Conservation (phyloP, 495 filamentous ascomycete genomes). For the Penicillium dipodomyicola region DNA sequence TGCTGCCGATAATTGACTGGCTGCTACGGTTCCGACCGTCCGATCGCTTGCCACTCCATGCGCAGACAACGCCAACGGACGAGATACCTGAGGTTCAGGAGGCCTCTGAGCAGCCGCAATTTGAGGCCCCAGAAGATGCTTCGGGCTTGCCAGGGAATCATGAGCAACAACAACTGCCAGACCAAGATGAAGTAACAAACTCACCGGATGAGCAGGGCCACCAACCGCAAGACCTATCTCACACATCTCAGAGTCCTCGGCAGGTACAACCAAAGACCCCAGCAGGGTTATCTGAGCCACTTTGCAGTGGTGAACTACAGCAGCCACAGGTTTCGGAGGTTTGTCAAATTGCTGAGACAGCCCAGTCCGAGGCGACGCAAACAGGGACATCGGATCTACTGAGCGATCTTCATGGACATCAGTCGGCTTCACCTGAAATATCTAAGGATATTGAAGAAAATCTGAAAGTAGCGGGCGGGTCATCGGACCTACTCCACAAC, state of each 20-base stretch:
- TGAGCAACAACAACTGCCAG: background rate
- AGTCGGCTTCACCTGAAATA: background rate
- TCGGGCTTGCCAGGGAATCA: background rate
- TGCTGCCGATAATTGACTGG: background rate
- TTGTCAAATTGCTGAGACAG: background rate
- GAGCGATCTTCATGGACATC: background rate
- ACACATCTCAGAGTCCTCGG: background rate
- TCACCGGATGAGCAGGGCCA: too few species aligned
- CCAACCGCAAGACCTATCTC: too few species aligned
- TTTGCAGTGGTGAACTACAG: background rate
- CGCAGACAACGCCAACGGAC: too few species aligned
- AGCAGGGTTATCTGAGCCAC: background rate
- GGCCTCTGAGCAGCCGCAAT: background rate
- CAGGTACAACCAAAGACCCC: background rate
- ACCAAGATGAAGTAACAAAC: too few species aligned
- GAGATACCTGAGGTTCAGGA: background rate
- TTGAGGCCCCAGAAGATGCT: background rate
- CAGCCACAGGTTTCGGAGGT: background rate
- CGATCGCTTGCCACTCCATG: background rate
- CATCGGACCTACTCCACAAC: background rate
- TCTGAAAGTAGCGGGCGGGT: background rate
- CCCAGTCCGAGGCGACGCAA: background rate
- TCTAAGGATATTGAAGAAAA: too few species aligned
- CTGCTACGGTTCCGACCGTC: background rate
- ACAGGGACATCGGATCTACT: background rate